Evolutionary conservation across 2,329 filamentous ascomycete species (phyloP).

Genomic region (Didymella sp.): DNA sequence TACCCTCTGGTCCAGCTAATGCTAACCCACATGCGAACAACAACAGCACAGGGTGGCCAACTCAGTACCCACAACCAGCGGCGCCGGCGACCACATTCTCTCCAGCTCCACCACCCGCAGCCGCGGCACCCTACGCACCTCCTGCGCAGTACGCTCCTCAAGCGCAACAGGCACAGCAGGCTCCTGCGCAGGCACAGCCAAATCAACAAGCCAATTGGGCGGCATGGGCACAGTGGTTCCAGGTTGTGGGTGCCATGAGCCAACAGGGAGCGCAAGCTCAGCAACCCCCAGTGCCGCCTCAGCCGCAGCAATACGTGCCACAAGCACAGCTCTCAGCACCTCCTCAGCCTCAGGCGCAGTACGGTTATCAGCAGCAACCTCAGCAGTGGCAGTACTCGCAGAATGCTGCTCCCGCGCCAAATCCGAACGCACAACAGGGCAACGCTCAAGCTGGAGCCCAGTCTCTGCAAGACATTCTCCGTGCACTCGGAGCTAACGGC

Average conservation of each 20-base stretch:
- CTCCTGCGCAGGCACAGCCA: slow-evolving; percentile 9
- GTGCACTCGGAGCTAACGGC: slow-evolving; percentile 36
- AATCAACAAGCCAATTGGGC: slow-evolving; percentile 37
- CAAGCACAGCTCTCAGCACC: slow-evolving; percentile 29
- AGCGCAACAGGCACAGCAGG: slow-evolving; percentile 24
- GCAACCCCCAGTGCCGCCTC: slow-evolving; percentile 24
- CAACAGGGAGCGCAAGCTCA: slow-evolving; percentile 31
- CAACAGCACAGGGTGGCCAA: slow-evolving; percentile 29
- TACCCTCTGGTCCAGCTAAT: slow-evolving; percentile 29
- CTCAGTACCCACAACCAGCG: slow-evolving; percentile 32
- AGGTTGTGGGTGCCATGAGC: slow-evolving; percentile 35
- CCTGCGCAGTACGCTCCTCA: slow-evolving; percentile 23
- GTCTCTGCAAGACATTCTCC: slow-evolving; percentile 43
- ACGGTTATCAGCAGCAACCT: slow-evolving; percentile 35
- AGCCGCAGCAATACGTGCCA: slow-evolving; percentile 23
- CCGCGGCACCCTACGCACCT: slow-evolving; percentile 25
- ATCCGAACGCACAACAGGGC: slow-evolving; percentile 25
- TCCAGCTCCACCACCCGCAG: slow-evolving; percentile 26
- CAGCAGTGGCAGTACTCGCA: slow-evolving; percentile 37
- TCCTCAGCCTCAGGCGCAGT: slow-evolving; percentile 33
- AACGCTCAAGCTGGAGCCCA: slow-evolving; percentile 33
- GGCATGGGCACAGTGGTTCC: slow-evolving; percentile 41
- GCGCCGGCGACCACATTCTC: slow-evolving; percentile 22
- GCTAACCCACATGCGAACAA: slow-evolving; percentile 33
- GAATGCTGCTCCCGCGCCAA: slow-evolving; percentile 28